Evolutionary conservation across 2,329 filamentous ascomycete genomes (phyloP).

Genomic region (Colletotrichum graminicola): DNA sequence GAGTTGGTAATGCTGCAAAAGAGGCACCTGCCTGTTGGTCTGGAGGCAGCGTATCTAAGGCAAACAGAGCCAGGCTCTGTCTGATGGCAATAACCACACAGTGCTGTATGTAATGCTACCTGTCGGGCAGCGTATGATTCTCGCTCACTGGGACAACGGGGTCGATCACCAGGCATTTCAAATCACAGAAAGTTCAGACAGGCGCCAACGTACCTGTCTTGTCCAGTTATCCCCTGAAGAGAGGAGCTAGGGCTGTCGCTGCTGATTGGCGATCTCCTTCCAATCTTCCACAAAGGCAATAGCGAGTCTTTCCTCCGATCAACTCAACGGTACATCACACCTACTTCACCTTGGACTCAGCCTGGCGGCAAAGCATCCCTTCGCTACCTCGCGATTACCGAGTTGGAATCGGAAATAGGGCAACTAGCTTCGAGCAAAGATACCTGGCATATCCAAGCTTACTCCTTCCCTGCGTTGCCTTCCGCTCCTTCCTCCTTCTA

Average conservation of each 20-base stretch:
- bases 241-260: not conserved
- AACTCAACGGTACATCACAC: not conserved
- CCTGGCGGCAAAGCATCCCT: too few relatives aligned
- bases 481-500: constrained; percentile 10
- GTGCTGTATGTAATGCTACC: not conserved
- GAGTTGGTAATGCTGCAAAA: not conserved
- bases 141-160: not conserved
- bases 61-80: not conserved
- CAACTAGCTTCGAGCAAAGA: not conserved
- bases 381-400: not conserved
- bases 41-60: not conserved
- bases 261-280: not conserved
- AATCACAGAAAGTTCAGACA: not conserved
- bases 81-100: not conserved
- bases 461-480: constrained; percentile 33
- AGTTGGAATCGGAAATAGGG: not conserved
- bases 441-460: constrained; percentile 2
- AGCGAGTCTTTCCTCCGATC: not conserved
- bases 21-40: not conserved
- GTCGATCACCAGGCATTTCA: not conserved
- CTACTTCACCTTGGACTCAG: constrained; percentile 4
- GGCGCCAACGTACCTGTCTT: not conserved
- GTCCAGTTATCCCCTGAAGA: not conserved
- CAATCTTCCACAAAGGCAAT: not conserved
- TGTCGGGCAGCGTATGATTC: not conserved